phyloP scores from a whole-genome alignment of 2,329 filamentous ascomycete genomes.

The Hypoxylon sp. region DNA sequence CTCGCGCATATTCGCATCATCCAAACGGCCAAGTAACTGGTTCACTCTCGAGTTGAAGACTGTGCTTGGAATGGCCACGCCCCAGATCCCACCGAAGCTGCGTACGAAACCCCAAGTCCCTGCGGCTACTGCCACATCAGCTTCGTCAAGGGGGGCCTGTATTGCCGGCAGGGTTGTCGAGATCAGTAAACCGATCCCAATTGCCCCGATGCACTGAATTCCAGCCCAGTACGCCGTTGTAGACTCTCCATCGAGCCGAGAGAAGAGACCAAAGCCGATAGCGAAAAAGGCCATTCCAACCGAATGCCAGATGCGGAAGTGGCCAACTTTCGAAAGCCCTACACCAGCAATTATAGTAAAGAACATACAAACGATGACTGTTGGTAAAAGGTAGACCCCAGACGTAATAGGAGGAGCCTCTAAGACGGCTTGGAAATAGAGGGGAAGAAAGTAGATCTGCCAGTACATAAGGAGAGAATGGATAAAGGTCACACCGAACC shows the following conservation, averaged over 20 bases:
- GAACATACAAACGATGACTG: conserved; percentile 41
- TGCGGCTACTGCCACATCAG: conserved; percentile 50
- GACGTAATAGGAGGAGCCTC: conserved; percentile 56
- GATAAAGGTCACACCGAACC: conserved; percentile 56
- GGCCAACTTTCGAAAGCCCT: conserved; percentile 42
- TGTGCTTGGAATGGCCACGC: conserved; percentile 56
- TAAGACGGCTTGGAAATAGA: conserved; percentile 63
- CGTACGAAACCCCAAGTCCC: conserved; percentile 58
- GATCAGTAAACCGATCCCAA: conserved; percentile 56
- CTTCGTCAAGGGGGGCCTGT: conserved; percentile 52
- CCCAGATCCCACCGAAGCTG: conserved; percentile 58
- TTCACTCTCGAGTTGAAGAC: conserved; percentile 51
- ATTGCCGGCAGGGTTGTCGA: conserved; percentile 55
- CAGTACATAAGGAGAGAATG: conserved; percentile 57
- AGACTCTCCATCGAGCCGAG: conserved; percentile 53
- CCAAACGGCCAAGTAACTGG: not conserved
- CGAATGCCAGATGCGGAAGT: conserved; percentile 41
- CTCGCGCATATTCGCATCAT: not conserved
- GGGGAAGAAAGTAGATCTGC: conserved; percentile 58
- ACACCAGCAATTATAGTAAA: conserved; percentile 47
- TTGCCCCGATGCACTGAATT: conserved; percentile 55
- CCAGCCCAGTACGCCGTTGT: conserved; percentile 54
- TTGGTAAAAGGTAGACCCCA: conserved; percentile 48
- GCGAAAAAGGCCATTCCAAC: conserved; percentile 50
- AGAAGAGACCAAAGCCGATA: conserved; percentile 56